Conservation (phyloP, 805 yeast species). For the Grigorovia humatica region DNA sequence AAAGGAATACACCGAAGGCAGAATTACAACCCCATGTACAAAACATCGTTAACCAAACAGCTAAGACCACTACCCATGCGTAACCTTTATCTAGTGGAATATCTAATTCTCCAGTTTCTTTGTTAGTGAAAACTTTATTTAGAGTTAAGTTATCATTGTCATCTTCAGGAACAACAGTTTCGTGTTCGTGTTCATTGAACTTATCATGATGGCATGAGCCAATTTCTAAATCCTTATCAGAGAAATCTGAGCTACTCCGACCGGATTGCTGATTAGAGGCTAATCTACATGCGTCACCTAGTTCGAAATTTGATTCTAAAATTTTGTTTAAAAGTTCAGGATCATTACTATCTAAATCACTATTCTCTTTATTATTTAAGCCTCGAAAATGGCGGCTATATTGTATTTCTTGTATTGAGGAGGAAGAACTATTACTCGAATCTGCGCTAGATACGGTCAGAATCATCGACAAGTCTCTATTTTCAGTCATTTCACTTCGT, state of each 20-base stretch:
- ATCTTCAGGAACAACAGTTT: not conserved
- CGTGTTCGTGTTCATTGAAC: not conserved
- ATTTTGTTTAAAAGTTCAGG: constrained; percentile 9
- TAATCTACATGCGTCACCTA: constrained; percentile 23
- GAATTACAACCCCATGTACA: constrained; percentile 68
- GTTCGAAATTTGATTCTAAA: constrained; percentile 16
- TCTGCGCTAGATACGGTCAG: not conserved
- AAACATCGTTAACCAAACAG: constrained; percentile 41
- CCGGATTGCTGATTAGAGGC: constrained; percentile 5
- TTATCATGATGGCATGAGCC: not conserved
- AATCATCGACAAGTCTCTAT: not conserved
- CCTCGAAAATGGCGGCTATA: not conserved
- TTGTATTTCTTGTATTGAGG: not conserved
- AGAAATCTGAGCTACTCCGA: not conserved
- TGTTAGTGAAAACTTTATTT: constrained; percentile 27
- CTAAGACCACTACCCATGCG: constrained; percentile 53
- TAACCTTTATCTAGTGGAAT: constrained; percentile 55
- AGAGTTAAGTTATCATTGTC: not conserved
- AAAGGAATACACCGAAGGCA: constrained; percentile 54
- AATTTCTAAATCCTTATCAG: not conserved
- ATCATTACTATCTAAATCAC: not conserved
- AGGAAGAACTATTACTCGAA: not conserved
- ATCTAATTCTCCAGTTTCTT: constrained; percentile 29
- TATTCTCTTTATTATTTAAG: not conserved
- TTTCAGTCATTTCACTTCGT: too few species aligned